A percentile compares a stretch with the other conserved stretches of the same genome.
These are phyloP conservation scores for Megacollybia marginata DNA, from an alignment of 768 basidiomycete genomes.

Conservation along the genomic window DNA sequence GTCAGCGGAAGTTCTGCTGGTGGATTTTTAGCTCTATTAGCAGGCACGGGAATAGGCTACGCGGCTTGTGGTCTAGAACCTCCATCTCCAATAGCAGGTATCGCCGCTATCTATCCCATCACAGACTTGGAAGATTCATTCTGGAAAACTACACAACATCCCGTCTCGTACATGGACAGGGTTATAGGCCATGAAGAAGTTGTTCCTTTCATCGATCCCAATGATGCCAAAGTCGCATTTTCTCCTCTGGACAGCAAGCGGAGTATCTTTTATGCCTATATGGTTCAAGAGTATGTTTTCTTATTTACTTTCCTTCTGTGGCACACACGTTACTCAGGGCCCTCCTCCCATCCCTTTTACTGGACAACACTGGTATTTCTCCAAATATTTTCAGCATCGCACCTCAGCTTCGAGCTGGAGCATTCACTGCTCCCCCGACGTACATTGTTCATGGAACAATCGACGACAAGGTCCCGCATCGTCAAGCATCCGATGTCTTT, in stretches of 20 bases:
- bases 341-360: conserved; percentile 20
- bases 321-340: conserved; percentile 11
- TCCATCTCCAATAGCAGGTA: conserved; percentile 22
- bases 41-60: conserved; percentile 28
- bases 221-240: conserved; percentile 15
- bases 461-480: conserved; percentile 26
- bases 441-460: conserved; percentile 29
- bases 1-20: conserved; percentile 32
- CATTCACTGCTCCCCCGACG: conserved; percentile 19
- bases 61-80: conserved; percentile 20
- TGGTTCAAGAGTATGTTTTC: conserved; percentile 30
- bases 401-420: conserved; percentile 11
- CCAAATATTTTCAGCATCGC: conserved; percentile 23
- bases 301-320: neutral
- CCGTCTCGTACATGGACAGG: conserved; percentile 26
- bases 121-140: conserved; percentile 28
- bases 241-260: conserved; percentile 18
- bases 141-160: conserved; percentile 27
- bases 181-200: conserved; percentile 22
- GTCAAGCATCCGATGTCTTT: conserved; percentile 26
- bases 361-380: conserved; percentile 24
- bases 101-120: conserved; percentile 30
- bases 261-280: conserved; percentile 28
- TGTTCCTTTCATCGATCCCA: conserved; percentile 22
- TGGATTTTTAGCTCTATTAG: conserved; percentile 28